phyloP scores from a whole-genome alignment of 345 rosid species.

The Mangifera indica region DNA sequence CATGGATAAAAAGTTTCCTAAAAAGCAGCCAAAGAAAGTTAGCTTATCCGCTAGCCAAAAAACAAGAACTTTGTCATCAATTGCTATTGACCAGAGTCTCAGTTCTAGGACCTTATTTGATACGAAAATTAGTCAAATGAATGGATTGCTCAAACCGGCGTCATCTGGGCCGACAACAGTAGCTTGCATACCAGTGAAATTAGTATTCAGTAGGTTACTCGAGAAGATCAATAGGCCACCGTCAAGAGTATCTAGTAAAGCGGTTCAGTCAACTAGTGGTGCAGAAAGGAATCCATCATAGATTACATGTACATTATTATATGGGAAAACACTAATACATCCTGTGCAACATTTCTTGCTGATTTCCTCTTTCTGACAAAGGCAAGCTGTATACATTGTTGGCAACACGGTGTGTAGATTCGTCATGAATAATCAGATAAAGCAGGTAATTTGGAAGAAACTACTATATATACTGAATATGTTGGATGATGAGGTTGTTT shows the following conservation, averaged over 20 bases:
- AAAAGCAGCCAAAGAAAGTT: constrained; percentile 52
- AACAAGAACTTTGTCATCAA: constrained; percentile 80
- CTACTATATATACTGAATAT: background rate
- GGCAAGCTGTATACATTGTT: background rate
- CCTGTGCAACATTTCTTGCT: constrained; percentile 29
- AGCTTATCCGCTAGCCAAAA: constrained; percentile 66
- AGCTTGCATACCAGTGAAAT: constrained; percentile 92
- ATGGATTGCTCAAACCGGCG: constrained; percentile 62
- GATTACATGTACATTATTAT: constrained; percentile 31
- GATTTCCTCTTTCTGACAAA: constrained; percentile 25
- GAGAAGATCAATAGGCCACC: constrained; percentile 99
- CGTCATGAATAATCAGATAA: constrained; percentile 18
- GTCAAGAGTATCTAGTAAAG: constrained; percentile 54
- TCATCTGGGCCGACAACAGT: constrained; percentile 79
- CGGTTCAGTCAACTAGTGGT: constrained; percentile 36
- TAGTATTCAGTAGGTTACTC: constrained; percentile 93
- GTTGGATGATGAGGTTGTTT: constrained; percentile 8
- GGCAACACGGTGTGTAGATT: constrained; percentile 15
- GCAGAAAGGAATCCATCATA: constrained; percentile 41
- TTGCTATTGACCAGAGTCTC: constrained; percentile 54
- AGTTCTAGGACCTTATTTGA: constrained; percentile 35
- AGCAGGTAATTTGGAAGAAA: constrained; percentile 21
- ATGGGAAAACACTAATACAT: constrained; percentile 18
- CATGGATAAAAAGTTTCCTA: constrained; percentile 46
- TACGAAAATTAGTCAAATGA: constrained; percentile 34